Base-by-base conservation (phyloP, 192 early-diverging fungal genomes). In the Coemansia reversa region DNA sequence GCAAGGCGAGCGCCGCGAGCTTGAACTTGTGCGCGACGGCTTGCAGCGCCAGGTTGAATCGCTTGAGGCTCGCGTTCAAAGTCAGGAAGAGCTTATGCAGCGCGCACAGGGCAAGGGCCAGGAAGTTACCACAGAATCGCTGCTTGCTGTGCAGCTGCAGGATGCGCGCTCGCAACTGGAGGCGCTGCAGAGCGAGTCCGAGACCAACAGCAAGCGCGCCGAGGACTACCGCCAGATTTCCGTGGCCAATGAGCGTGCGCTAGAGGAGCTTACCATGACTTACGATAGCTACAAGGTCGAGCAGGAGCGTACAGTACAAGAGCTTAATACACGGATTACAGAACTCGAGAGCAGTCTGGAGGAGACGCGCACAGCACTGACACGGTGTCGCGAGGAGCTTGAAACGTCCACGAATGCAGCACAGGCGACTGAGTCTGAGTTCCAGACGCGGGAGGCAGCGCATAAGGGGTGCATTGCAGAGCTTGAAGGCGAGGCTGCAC, bases 241-340 rank as follows among this genome's bases (percentile, higher is more conserved):
- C 4, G 67, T 80, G 22, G 78, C 85, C 48, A 84, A 78, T 65
- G 92, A 93, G 55, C 75, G 69, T 27, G 67, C 86, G n/a, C 79
- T 91, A 52, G 70, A 73, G 5, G 86, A 89, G 69, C 73, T 91
- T 49, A 84, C 85, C 33, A 66, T 77, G 2, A 84, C 89, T 0
- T 92, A 89, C 69, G 92, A 93, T 63, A 69, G 76, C 48, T 91
- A 86, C 69, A 86, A 86, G 65, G 72, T 67, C 20, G 81, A 83
- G 53, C 85, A 81, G 47, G 84, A 85, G 22, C 42, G 59, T 9
- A 57, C 70, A 27, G 35, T 67, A 20, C 65, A 55, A 8, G 70
- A 76, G 53, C 77, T 70, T 30, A 19, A 48, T 18, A 47, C 73
- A 14, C 62, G 62, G 5, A 64, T 74, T 39, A 62, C 56, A 9